Evolutionary conservation across 352 stramenopile species (phyloP).

Genomic region (Elongisporangium anandrum): DNA sequence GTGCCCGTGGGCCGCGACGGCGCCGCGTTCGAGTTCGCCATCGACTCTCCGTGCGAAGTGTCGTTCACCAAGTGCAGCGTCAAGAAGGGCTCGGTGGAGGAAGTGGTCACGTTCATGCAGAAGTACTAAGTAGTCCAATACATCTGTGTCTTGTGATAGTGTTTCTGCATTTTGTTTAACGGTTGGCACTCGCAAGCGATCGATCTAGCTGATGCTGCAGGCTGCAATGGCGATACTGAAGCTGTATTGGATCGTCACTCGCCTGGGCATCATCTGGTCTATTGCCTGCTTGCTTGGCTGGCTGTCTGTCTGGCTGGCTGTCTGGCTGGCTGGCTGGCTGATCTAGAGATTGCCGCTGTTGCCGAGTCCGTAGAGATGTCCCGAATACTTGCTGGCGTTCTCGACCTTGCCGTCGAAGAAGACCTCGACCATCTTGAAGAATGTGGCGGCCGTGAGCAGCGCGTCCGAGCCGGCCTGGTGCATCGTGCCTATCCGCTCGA

Average conservation of each 20-base stretch:
- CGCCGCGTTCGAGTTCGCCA: conserved; percentile 67
- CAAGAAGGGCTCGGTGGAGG: conserved; percentile 55
- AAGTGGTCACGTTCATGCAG: conserved; percentile 69
- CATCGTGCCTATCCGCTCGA: conserved; percentile 98
- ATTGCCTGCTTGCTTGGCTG: neutral
- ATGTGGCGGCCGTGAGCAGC: conserved; percentile 93
- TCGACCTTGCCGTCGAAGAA: conserved; percentile 86
- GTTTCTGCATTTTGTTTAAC: conserved; percentile 1
- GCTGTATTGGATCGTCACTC: neutral
- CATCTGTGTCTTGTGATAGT: neutral
- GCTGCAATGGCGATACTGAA: neutral
- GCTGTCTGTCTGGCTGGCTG: too few relatives aligned
- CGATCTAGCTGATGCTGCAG: too few relatives aligned
- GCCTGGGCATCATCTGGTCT: neutral
- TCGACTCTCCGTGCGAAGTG: conserved; percentile 78
- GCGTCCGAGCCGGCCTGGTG: conserved; percentile 98
- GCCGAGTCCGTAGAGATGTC: conserved; percentile 81
- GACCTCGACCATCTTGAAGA: conserved; percentile 90
- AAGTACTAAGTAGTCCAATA: conserved; percentile 41
- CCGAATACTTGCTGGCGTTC: conserved; percentile 81
- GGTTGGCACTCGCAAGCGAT: too few relatives aligned
- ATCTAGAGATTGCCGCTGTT: conserved; percentile 31
- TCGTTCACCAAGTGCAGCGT: conserved; percentile 69
- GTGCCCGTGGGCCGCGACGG: conserved; percentile 78
- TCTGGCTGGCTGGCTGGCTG: neutral